These are phyloP conservation scores for Leucocoprinus sp. DNA, from an alignment of 768 basidiomycete genomes.

Conservation along the genomic window DNA sequence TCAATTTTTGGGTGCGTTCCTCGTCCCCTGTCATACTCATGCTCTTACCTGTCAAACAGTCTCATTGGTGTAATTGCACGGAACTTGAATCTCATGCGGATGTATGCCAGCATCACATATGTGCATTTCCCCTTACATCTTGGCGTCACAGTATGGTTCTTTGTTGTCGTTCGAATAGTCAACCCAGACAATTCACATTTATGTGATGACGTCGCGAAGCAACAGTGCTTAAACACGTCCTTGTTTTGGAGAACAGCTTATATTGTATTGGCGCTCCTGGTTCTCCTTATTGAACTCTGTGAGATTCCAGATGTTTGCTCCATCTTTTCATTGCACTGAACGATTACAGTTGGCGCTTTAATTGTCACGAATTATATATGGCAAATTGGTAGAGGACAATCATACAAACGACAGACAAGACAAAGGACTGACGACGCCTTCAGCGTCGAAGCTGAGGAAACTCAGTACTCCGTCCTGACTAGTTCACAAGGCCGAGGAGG, in stretches of 20 bases:
- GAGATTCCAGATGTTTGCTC: slow-evolving; percentile 19
- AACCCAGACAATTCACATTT: slow-evolving; percentile 31
- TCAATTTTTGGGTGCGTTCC: slow-evolving; percentile 47
- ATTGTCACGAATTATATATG: slow-evolving; percentile 48
- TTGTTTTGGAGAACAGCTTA: slow-evolving; percentile 37
- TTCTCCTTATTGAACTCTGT: slow-evolving; percentile 53
- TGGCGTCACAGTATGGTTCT: slow-evolving; percentile 41
- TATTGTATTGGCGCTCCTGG: slow-evolving; percentile 31
- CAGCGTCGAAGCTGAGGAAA: slow-evolving; percentile 21
- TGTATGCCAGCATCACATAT: slow-evolving; percentile 50
- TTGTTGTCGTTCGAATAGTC: slow-evolving; percentile 40
- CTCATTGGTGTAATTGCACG: slow-evolving; percentile 56
- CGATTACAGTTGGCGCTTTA: slow-evolving; percentile 39
- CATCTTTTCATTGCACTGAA: slow-evolving; percentile 8
- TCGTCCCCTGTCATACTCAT: not conserved
- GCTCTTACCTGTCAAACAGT: slow-evolving; percentile 22
- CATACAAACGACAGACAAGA: slow-evolving; percentile 28
- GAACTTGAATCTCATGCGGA: slow-evolving; percentile 51
- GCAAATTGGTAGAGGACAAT: slow-evolving; percentile 43
- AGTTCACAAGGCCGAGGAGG: not conserved
- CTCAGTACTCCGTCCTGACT: slow-evolving; percentile 5
- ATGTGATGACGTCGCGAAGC: slow-evolving; percentile 35
- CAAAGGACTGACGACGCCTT: slow-evolving; percentile 28
- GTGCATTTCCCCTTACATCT: slow-evolving; percentile 50
- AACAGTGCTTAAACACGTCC: slow-evolving; percentile 37